phyloP scores from a whole-genome alignment of 495 filamentous ascomycete genomes.

The Halenospora varia region DNA sequence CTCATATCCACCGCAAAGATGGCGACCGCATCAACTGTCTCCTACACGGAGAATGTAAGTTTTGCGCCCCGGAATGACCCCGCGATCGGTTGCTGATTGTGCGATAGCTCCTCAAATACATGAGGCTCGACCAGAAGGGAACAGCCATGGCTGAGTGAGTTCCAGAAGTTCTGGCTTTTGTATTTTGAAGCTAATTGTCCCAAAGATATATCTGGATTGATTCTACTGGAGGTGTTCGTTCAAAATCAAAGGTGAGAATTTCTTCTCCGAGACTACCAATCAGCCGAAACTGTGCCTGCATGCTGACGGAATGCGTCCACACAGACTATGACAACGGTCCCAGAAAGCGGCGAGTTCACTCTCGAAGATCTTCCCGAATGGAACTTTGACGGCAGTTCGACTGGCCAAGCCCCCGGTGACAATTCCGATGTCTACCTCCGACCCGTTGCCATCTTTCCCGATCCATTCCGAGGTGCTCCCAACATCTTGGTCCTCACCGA shows the following conservation, averaged over 20 bases:
- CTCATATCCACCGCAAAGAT: slow-evolving; percentile 43
- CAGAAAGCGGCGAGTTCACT: slow-evolving; percentile 39
- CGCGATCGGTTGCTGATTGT: slow-evolving; percentile 11
- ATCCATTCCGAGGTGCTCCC: slow-evolving; percentile 77
- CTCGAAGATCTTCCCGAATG: slow-evolving; percentile 90
- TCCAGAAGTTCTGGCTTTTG: neutral
- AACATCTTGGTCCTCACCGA: slow-evolving; percentile 94
- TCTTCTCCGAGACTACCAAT: slow-evolving; percentile 1
- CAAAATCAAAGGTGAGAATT: slow-evolving; percentile 83
- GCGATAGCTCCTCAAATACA: slow-evolving; percentile 82
- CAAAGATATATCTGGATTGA: slow-evolving; percentile 93
- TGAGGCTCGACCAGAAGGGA: slow-evolving; percentile 85
- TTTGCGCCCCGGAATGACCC: slow-evolving; percentile 18
- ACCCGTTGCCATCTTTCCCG: slow-evolving; percentile 84
- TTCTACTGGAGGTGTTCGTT: slow-evolving; percentile 67
- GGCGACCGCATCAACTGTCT: slow-evolving; percentile 56
- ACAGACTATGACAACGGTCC: slow-evolving; percentile 73
- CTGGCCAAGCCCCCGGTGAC: slow-evolving; percentile 88
- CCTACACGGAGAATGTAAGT: slow-evolving; percentile 69
- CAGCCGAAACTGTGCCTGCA: slow-evolving; percentile 5
- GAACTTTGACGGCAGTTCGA: slow-evolving; percentile 99
- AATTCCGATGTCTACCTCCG: slow-evolving; percentile 98
- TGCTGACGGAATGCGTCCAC: slow-evolving; percentile 17
- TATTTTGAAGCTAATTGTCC: neutral
- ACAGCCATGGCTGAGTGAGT: slow-evolving; percentile 79